Evolutionary conservation across 1,284 basidiomycete genomes (phyloP).

Genomic region (Pascua sp.): DNA sequence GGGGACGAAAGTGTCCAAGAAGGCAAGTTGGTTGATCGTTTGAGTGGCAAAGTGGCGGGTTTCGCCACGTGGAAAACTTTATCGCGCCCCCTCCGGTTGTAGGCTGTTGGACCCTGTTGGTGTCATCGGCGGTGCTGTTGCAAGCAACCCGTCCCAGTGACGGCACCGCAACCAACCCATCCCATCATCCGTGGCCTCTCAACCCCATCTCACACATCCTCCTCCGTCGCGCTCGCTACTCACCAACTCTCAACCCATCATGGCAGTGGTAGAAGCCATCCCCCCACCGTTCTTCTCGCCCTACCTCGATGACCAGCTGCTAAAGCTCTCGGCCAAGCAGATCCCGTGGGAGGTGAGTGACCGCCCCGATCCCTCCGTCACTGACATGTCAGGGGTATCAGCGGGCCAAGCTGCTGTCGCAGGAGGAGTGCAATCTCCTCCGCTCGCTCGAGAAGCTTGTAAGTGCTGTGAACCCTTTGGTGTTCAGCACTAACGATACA

Average conservation of each 20-base stretch:
- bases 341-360: conserved; percentile 89
- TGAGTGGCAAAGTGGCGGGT: conserved; percentile 2
- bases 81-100: background rate
- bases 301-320: conserved; percentile 80
- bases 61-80: background rate
- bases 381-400: conserved; percentile 71
- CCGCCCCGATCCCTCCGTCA: background rate
- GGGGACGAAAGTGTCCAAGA: background rate
- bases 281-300: conserved; percentile 74
- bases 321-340: conserved; percentile 81
- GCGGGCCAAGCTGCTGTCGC: conserved; percentile 83
- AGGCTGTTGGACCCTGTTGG: background rate
- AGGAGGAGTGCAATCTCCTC: conserved; percentile 83
- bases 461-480: conserved; percentile 14
- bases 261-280: conserved; percentile 45
- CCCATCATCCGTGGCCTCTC: background rate
- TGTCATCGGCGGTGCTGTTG: background rate
- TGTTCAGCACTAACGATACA: conserved; percentile 36
- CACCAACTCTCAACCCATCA: conserved; percentile 8
- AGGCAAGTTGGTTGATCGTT: background rate
- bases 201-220: background rate
- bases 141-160: background rate
- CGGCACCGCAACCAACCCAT: background rate
- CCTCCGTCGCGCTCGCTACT: background rate
- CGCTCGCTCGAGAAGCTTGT: conserved; percentile 76